phyloP scores from a whole-genome alignment of 2,329 filamentous ascomycete species.

The Paecilomyces sp. region DNA sequence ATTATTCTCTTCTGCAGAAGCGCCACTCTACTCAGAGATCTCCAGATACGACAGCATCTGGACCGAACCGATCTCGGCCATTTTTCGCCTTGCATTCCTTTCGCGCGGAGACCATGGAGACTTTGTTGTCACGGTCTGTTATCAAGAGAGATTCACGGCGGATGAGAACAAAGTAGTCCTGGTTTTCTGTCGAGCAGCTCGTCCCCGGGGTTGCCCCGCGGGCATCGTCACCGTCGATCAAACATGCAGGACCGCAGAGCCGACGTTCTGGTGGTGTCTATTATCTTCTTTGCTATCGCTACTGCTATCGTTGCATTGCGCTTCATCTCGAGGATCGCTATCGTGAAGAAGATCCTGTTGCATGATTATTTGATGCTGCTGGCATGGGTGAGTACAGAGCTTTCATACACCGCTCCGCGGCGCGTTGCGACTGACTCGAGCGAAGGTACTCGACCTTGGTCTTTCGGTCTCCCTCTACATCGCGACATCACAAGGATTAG shows the following conservation, averaged over 20 bases:
- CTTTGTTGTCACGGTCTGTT: not conserved
- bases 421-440: slow-evolving; percentile 1
- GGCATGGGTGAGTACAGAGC: slow-evolving; percentile 56
- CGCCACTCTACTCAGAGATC: not conserved
- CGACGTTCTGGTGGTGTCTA: slow-evolving; percentile 35
- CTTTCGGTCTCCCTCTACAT: slow-evolving; percentile 42
- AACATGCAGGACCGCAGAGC: slow-evolving; percentile 27
- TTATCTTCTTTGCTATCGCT: slow-evolving; percentile 53
- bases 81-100: not conserved
- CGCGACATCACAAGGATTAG: slow-evolving; percentile 36
- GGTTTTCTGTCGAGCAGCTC: not conserved
- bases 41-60: not conserved
- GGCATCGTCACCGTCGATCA: slow-evolving; percentile 3
- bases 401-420: slow-evolving; percentile 6
- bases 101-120: not conserved
- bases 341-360: slow-evolving; percentile 64
- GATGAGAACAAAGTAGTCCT: not conserved
- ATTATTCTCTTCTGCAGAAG: not conserved
- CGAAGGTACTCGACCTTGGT: slow-evolving; percentile 36
- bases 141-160: not conserved
- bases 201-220: not conserved
- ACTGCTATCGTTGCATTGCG: slow-evolving; percentile 69
- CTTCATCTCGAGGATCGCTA: slow-evolving; percentile 62
- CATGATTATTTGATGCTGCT: slow-evolving; percentile 78
- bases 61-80: not conserved